Evolutionary conservation across 1,284 basidiomycete genomes (phyloP).

Genomic region (Leucoagaricus sp.): DNA sequence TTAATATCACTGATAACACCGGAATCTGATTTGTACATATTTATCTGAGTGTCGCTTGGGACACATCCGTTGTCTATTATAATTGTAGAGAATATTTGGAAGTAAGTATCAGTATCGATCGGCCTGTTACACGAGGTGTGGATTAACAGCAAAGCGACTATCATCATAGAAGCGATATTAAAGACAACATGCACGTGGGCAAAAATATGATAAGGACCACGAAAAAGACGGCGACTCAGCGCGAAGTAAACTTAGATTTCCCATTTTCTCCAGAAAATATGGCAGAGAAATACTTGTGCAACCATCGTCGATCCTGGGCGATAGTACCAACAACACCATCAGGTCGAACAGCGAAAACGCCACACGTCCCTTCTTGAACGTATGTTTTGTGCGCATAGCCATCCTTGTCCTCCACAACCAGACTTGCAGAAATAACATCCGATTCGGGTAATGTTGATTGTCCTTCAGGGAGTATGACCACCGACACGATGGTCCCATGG

Average conservation of each 20-base stretch:
- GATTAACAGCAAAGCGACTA: neutral
- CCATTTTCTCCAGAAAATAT: constrained; percentile 32
- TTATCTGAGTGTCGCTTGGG: too few species aligned
- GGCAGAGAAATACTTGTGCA: constrained; percentile 35
- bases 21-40: too few species aligned
- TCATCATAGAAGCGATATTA: neutral
- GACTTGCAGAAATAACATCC: constrained; percentile 23
- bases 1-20: too few species aligned
- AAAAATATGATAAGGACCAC: neutral
- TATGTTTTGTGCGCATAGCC: constrained; percentile 41
- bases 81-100: too few species aligned
- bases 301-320: constrained; percentile 27
- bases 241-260: constrained; percentile 6
- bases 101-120: too few species aligned
- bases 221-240: neutral
- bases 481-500: constrained; percentile 24
- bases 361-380: constrained; percentile 30
- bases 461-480: constrained; percentile 26
- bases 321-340: constrained; percentile 43
- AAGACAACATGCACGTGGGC: neutral
- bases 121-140: too few species aligned
- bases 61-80: too few species aligned
- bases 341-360: constrained; percentile 39
- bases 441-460: constrained; percentile 19
- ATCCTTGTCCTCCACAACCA: constrained; percentile 36